Evolutionary conservation across 495 filamentous ascomycete genomes (phyloP).

Genomic region (Penicillium longicatenatum): DNA sequence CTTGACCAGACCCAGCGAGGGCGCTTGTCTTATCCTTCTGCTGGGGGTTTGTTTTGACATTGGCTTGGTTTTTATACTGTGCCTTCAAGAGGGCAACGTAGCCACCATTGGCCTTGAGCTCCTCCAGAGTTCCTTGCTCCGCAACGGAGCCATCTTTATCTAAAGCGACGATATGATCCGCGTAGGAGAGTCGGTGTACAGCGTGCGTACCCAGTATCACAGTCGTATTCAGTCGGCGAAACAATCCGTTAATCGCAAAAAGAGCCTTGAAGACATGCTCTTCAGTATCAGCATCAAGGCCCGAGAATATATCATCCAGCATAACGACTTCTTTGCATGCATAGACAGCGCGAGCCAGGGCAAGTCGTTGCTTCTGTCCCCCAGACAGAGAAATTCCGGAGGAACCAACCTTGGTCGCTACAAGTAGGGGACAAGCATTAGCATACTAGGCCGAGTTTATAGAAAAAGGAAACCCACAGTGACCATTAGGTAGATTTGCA

Average conservation of each 20-base stretch:
- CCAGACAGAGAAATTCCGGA: slow-evolving; percentile 38
- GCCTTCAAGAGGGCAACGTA: slow-evolving; percentile 5
- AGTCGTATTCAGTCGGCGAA: slow-evolving; percentile 11
- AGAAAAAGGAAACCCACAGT: slow-evolving; percentile 15
- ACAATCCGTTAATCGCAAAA: slow-evolving; percentile 26
- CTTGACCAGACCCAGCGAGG: not conserved
- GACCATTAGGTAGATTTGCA: slow-evolving; percentile 30
- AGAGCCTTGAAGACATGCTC: slow-evolving; percentile 44
- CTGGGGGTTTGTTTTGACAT: not conserved
- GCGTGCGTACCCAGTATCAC: slow-evolving; percentile 25
- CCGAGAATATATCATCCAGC: slow-evolving; percentile 51
- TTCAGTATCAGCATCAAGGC: slow-evolving; percentile 49
- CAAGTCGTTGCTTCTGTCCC: slow-evolving; percentile 41
- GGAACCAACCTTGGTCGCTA: slow-evolving; percentile 29
- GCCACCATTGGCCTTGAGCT: slow-evolving; percentile 2
- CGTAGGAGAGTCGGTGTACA: slow-evolving; percentile 7
- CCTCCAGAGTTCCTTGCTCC: slow-evolving; percentile 4
- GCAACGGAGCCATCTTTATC: not conserved
- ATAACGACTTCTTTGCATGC: slow-evolving; percentile 36
- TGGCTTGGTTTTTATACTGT: not conserved
- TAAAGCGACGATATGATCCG: slow-evolving; percentile 12
- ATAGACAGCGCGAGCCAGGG: slow-evolving; percentile 52
- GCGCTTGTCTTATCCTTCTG: too few relatives aligned
- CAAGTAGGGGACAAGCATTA: not conserved
- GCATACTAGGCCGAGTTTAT: too few relatives aligned